phyloP scores from a whole-genome alignment of 2,329 filamentous ascomycete species.

The Xylaria sp. region DNA sequence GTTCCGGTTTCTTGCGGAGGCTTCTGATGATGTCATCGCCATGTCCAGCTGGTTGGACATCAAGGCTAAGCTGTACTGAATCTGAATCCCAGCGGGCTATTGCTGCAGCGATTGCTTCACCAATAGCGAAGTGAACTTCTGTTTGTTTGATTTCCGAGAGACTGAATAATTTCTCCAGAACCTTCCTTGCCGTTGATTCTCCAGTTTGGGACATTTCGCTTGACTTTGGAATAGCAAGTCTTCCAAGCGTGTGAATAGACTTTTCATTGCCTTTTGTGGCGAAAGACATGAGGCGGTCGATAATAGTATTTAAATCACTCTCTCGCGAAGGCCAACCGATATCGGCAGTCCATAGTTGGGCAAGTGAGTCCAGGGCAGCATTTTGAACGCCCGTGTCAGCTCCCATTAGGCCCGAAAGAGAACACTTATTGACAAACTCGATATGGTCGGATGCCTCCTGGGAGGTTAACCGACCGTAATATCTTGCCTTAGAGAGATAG shows the following conservation, averaged over 20 bases:
- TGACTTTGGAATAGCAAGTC: conserved; percentile 70
- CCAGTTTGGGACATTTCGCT: conserved; percentile 52
- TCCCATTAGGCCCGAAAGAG: conserved; percentile 35
- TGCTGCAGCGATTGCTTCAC: conserved; percentile 84
- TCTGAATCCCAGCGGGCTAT: conserved; percentile 86
- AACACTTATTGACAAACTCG: conserved; percentile 41
- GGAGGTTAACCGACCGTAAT: conserved; percentile 41
- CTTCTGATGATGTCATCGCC: conserved; percentile 50
- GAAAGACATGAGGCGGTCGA: conserved; percentile 77
- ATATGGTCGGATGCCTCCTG: conserved; percentile 40
- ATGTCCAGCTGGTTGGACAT: conserved; percentile 69
- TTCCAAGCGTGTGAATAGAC: conserved; percentile 82
- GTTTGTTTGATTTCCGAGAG: conserved; percentile 86
- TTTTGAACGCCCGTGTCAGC: conserved; percentile 42
- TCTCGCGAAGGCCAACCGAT: conserved; percentile 44
- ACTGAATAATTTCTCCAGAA: conserved; percentile 75
- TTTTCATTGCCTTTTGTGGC: conserved; percentile 72
- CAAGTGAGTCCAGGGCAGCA: conserved; percentile 46
- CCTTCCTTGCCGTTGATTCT: conserved; percentile 57
- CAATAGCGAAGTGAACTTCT: conserved; percentile 90
- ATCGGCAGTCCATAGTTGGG: conserved; percentile 49
- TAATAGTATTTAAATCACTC: conserved; percentile 65
- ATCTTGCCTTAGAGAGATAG: conserved; percentile 44
- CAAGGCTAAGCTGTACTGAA: conserved; percentile 77
- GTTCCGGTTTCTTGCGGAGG: conserved; percentile 52